These are phyloP conservation scores for Nemania bipapillata DNA, from an alignment of 2,329 filamentous ascomycete species.

Conservation along the genomic window DNA sequence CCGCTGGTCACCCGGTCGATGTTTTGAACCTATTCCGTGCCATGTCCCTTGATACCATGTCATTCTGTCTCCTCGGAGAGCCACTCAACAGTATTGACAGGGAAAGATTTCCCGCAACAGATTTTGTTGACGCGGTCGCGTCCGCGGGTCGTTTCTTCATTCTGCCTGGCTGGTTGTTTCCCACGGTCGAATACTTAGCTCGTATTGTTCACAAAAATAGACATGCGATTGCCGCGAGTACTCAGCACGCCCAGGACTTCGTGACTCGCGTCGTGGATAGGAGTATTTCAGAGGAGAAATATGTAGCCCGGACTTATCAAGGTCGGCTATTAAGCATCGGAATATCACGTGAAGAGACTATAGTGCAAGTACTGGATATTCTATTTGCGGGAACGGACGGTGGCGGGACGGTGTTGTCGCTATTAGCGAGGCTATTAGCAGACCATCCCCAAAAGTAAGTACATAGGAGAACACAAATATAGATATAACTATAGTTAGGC, in stretches of 20 bases:
- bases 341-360: slow-evolving; percentile 9
- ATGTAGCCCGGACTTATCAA: background rate
- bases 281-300: background rate
- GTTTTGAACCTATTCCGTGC: slow-evolving; percentile 8
- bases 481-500: background rate
- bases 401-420: background rate
- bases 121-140: background rate
- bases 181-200: background rate
- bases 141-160: slow-evolving; percentile 8
- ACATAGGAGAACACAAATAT: background rate
- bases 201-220: background rate
- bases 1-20: background rate
- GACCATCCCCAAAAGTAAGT: slow-evolving; percentile 1
- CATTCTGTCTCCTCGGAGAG: background rate
- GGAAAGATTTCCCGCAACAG: background rate
- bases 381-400: slow-evolving; percentile 9
- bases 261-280: background rate
- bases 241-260: background rate
- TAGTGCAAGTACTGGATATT: slow-evolving; percentile 1
- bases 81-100: background rate
- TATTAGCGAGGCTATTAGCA: background rate
- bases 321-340: background rate
- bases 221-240: background rate
- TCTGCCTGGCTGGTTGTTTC: background rate
- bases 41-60: background rate